Base-by-base conservation (phyloP, 1,284 basidiomycete genomes). In the Pseudozyma thailandica region DNA sequence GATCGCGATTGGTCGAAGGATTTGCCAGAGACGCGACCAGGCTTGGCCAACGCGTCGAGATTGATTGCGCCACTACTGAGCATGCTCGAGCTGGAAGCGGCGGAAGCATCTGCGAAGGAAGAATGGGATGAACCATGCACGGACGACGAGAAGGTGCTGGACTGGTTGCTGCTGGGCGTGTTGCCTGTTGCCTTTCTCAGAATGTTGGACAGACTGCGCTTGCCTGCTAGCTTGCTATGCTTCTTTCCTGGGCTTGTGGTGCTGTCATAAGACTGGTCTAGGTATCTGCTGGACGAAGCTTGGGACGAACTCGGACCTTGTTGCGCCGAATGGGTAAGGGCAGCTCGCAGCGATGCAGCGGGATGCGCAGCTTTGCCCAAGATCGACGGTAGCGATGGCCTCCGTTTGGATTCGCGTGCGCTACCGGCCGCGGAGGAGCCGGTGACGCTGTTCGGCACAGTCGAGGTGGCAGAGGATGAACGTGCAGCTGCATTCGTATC, bases 281-380 rank as follows among this genome's bases (percentile, higher is more conserved):
- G 16, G 23, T 48, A 50, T 28, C 44, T 50, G 41, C 44, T 51
- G 2, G 52, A 59, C 3, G 50, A 48, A 2, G 63, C 48, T 28
- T 65, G 63, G 23, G 56, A 56, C 30, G 49, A 18, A 45, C 52
- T 66, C 6, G 44, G 47, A 21, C 35, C 30, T 6, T 49, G 30
- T 3, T 66, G 51, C 6, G 49, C 27, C 12, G 63, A 65, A 20
- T 50, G 51, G 2, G 52, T 52, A 2, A 80, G 65, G 2, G 75
- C 77, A 16, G 72, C 70, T 8, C 77, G 71, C n/a, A 81, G 33
- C 9, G 73, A 66, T 9, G 71, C 66, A 26, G 73, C 79, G 3
- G 80, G 77, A 54, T 76, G 71, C 4, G 75, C 65, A 1, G 78
- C 78, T 53, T 74, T 79, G 25, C 79, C 80, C 4, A 80, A 33